phyloP scores from a whole-genome alignment of 768 basidiomycete genomes.

The Xerocomus potaroensis region DNA sequence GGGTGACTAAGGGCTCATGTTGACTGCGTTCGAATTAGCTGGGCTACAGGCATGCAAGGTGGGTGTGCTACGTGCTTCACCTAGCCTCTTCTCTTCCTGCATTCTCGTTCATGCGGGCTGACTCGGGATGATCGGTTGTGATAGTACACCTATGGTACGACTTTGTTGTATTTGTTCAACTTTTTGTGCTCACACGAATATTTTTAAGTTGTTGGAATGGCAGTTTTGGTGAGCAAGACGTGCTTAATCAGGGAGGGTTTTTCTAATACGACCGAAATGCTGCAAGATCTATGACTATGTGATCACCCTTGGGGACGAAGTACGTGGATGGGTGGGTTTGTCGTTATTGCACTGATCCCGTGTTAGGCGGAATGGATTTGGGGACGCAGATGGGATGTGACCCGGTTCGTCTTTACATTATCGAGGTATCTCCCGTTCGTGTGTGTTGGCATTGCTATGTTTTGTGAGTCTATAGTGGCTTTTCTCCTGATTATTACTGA shows the following conservation, averaged over 20 bases:
- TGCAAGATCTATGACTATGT: slow-evolving; percentile 12
- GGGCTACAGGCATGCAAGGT: slow-evolving; percentile 16
- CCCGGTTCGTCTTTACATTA: slow-evolving; percentile 11
- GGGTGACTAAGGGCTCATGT: not conserved
- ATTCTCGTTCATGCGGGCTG: not conserved
- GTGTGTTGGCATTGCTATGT: slow-evolving; percentile 8
- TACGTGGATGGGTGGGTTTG: not conserved
- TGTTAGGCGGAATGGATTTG: slow-evolving; percentile 18
- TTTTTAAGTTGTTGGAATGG: slow-evolving; percentile 10
- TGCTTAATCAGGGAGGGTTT: not conserved
- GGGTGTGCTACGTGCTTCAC: not conserved
- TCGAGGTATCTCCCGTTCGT: slow-evolving; percentile 22
- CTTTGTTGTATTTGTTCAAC: not conserved
- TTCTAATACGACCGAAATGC: not conserved
- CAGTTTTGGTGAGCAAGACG: slow-evolving; percentile 10
- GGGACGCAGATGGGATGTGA: slow-evolving; percentile 13
- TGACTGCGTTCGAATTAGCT: not conserved
- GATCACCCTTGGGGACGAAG: slow-evolving; percentile 11
- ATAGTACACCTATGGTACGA: slow-evolving; percentile 16
- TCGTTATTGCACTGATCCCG: not conserved
- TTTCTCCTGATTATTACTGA: not conserved
- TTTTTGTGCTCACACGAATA: not conserved
- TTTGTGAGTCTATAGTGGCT: slow-evolving; percentile 4
- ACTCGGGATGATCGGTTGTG: not conserved
- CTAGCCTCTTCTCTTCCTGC: not conserved